Evolutionary conservation across 179 eudicot species (phyloP).

Genomic region (Silene noctiflora): DNA sequence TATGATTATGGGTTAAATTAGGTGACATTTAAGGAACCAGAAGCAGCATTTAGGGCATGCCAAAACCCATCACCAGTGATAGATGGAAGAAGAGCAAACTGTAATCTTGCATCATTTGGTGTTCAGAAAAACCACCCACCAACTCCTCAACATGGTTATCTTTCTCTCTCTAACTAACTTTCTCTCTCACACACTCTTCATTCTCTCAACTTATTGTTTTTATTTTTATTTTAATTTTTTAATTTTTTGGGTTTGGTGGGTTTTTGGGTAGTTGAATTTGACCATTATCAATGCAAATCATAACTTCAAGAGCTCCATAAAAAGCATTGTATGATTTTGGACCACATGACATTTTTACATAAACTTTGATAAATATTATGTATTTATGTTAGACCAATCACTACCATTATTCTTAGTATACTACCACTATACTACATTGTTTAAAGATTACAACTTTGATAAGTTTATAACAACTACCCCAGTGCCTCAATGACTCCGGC

Average conservation of each 20-base stretch:
- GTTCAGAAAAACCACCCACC: slow-evolving; percentile 42
- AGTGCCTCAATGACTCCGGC: no score
- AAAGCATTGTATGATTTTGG: slow-evolving; percentile 24
- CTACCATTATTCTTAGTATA: slow-evolving; percentile 3
- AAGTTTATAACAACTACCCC: no score
- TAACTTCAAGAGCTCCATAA: slow-evolving; percentile 25
- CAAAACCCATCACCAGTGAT: slow-evolving; percentile 61
- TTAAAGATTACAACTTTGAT: not conserved
- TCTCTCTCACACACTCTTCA: not conserved
- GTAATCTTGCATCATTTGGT: slow-evolving; percentile 59
- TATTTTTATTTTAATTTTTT: no score
- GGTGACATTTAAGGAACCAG: slow-evolving; percentile 62
- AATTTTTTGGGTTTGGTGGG: slow-evolving; percentile 16
- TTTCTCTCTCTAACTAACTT: slow-evolving; percentile 2
- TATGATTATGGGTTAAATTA: not conserved
- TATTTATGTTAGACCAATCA: slow-evolving; percentile 14
- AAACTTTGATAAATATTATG: not conserved
- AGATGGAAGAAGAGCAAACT: slow-evolving; percentile 60
- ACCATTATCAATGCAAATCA: slow-evolving; percentile 25
- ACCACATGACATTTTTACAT: slow-evolving; percentile 23
- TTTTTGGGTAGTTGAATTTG: slow-evolving; percentile 28
- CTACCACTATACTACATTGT: not conserved
- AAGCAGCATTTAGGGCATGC: slow-evolving; percentile 57
- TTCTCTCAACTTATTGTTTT: no score
- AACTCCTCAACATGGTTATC: slow-evolving; percentile 32